Percentiles rank a stretch among this genome's conserved stretches.
phyloP scores from a whole-genome alignment of 1,284 basidiomycete genomes.

The Schizophyllum amplum region DNA sequence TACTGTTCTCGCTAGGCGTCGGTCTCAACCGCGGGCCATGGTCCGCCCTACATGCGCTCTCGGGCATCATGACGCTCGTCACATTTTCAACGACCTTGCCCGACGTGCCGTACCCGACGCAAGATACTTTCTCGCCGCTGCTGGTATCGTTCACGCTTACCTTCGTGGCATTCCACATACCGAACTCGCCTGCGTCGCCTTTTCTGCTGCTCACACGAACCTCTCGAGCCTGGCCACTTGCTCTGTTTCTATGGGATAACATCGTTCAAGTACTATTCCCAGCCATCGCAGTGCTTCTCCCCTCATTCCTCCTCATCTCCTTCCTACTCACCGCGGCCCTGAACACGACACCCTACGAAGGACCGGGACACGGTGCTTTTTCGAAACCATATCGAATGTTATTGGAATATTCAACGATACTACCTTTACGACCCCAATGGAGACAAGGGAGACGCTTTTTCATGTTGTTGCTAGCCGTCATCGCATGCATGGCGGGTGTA shows the following conservation, averaged over 20 bases:
- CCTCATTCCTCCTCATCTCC: conserved; percentile 9
- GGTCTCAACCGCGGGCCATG: background rate
- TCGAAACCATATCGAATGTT: background rate
- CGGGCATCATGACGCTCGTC: background rate
- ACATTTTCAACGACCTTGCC: background rate
- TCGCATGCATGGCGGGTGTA: background rate
- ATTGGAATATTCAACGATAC: background rate
- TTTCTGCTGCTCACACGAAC: background rate
- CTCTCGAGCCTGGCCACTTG: background rate
- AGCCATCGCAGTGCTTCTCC: conserved; percentile 3
- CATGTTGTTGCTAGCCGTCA: background rate
- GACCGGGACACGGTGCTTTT: background rate
- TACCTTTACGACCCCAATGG: background rate
- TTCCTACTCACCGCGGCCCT: background rate
- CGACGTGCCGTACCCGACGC: background rate
- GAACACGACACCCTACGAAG: background rate
- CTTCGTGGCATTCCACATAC: background rate
- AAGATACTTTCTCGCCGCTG: background rate
- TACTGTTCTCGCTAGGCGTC: background rate
- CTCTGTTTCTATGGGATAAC: background rate
- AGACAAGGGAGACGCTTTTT: background rate
- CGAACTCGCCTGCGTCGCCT: background rate
- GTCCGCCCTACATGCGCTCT: background rate
- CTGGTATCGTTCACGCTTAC: background rate
- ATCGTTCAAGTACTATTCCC: conserved; percentile 5